Percentiles rank a stretch among this genome's conserved stretches.
These are phyloP conservation scores for Sugiyamaella mastotermitis DNA, from an alignment of 805 yeast genomes.

Conservation along the genomic window DNA sequence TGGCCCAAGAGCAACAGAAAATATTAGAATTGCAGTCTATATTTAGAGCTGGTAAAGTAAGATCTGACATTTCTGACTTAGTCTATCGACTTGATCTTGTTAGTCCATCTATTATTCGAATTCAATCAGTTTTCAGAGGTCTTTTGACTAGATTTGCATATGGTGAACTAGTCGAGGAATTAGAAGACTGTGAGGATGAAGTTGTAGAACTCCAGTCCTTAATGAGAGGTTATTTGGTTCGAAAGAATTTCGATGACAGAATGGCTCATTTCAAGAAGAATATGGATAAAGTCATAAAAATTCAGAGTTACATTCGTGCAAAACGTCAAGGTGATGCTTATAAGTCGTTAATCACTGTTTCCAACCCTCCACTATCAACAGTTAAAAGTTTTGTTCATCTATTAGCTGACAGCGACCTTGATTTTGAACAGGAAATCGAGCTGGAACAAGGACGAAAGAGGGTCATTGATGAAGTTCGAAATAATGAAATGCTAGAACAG, in stretches of 20 bases:
- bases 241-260: conserved; percentile 23
- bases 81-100: conserved; percentile 19
- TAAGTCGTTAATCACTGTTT: conserved; percentile 57
- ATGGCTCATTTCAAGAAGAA: conserved; percentile 49
- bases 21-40: conserved; percentile 49
- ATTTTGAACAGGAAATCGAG: conserved; percentile 67
- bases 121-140: conserved; percentile 35
- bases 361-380: conserved; percentile 72
- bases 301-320: conserved; percentile 72
- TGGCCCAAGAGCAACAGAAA: conserved; percentile 4
- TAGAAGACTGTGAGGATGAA: conserved; percentile 28
- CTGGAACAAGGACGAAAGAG: conserved; percentile 61
- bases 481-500: conserved; percentile 65
- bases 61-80: conserved; percentile 15
- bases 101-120: conserved; percentile 22
- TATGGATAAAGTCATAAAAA: conserved; percentile 52
- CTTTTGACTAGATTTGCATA: conserved; percentile 30
- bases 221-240: conserved; percentile 28
- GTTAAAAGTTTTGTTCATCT: conserved; percentile 72
- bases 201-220: conserved; percentile 30
- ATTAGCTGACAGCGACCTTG: conserved; percentile 64
- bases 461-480: conserved; percentile 62
- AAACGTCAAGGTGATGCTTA: conserved; percentile 67
- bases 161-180: conserved; percentile 27
- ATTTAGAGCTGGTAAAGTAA: conserved; percentile 40